Evolutionary conservation across 2,329 filamentous ascomycete species (phyloP), one percentile per base, ranked within the genome.

Genomic region (Exophiala sp.): DNA sequence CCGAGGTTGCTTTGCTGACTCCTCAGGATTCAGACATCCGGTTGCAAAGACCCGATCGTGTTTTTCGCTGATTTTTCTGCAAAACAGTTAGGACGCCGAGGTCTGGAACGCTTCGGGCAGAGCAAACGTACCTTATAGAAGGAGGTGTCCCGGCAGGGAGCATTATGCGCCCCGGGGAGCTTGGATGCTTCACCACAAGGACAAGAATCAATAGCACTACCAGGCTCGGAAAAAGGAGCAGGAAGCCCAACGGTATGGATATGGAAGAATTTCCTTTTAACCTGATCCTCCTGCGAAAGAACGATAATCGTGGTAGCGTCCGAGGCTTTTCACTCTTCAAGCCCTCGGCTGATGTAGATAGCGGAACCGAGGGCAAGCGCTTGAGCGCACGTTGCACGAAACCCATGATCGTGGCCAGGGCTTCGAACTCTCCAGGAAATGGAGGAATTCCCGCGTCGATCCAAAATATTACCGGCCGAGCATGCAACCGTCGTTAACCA

Each of bases 31-130:
- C 63, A 88, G 78, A 67, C 93, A 98, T 58, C 93, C 93, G 30
- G 83, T 86, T 43, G 89, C 86, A 64, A 98, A 98, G 44, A 96
- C 89, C 70, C 95, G 95, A 72, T 98, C 93, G 70, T 97, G 82
- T 64, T 94, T 87, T 71, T 97, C 93, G 71, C 86, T 95, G 63
- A 98, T 98, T 81, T 89, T 91, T 61, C 90, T 95, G 65, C 63
- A 46, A 19, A 39, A 9, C 8, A 14, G 50, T 51, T 38, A 58
- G 53, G 24, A 37, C 4, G 21, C 9, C 19, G 27, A 41, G 13
- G 18, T 32, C 37, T 16, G 54, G 62, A 45, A 9, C 34, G 7
- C 7, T 11, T 9, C 8, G 34, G n/a, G 14, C 19, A 16, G 8
- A 18, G 4, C 34, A 37, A 42, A 68, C 80, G 52, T 79, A 94